A percentile compares a stretch with the other conserved stretches of the same genome.
Evolutionary conservation across 1,284 basidiomycete genomes (phyloP).

Genomic region (Cutaneotrichosporon dermatis): DNA sequence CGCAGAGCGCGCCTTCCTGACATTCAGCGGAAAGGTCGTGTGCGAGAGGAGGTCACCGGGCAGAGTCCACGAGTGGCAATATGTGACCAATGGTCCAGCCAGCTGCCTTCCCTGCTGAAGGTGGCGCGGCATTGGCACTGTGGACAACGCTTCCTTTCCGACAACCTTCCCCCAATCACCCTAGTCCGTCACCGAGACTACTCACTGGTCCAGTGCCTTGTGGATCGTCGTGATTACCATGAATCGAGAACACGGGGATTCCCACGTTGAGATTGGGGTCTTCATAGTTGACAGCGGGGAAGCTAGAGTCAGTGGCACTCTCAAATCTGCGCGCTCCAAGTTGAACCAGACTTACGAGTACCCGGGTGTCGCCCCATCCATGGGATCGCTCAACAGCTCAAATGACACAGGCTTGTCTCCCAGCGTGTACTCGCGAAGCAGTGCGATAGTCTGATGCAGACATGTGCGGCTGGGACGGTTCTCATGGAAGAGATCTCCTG

Average conservation of each 20-base stretch:
- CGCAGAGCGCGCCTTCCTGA: conserved; percentile 92
- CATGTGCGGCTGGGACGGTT: conserved; percentile 89
- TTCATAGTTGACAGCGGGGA: conserved; percentile 96
- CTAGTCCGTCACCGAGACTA: conserved; percentile 34
- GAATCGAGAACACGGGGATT: conserved; percentile 96
- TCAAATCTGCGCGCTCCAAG: too few relatives aligned
- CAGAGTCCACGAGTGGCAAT: too few relatives aligned
- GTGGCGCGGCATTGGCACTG: too few relatives aligned
- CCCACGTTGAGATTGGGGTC: conserved; percentile 92
- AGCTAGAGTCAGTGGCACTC: conserved; percentile 54
- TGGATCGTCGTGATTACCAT: conserved; percentile 98
- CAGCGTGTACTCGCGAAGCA: conserved; percentile 85
- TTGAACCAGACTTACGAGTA: conserved; percentile 63
- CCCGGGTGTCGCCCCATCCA: conserved; percentile 76
- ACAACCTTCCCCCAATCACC: background rate
- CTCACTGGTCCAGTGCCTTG: conserved; percentile 87
- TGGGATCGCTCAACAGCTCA: conserved; percentile 86
- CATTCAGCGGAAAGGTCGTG: background rate
- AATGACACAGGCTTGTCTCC: conserved; percentile 80
- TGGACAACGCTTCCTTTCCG: too few relatives aligned
- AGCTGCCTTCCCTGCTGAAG: too few relatives aligned
- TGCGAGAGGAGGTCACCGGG: too few relatives aligned
- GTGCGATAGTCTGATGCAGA: conserved; percentile 79
- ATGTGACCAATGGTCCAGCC: too few relatives aligned
- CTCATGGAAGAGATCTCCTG: conserved; percentile 96